Base-by-base conservation (phyloP, 2,329 filamentous ascomycete species). In the Daldinia eschscholtzii region DNA sequence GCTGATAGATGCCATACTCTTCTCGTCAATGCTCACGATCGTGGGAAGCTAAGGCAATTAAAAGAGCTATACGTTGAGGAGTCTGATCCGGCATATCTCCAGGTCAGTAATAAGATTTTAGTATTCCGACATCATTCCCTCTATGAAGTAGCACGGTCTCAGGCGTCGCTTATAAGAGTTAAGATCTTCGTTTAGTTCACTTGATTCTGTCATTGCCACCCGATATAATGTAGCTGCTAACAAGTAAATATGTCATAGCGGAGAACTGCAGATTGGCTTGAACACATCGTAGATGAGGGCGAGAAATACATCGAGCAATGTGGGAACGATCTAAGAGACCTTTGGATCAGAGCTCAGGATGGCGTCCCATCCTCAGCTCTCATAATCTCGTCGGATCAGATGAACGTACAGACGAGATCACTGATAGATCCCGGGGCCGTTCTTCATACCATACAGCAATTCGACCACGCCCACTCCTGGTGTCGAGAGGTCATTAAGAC, bases 301-400 rank as follows among this genome's bases (percentile, higher is more conserved):
- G 60, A 64, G n/a, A 60, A 39, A 23, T 72, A 72, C 26, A 42
- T 58, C 15, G 28, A 64, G 4, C 50, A 68, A 13, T 68, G 56
- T 12, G 37, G 60, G 18, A 52, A 42, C 1, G 70, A 72, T 37
- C 55, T 72, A 0, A 67, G 50, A 15, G 61, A 70, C 26, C 30
- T 70, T 18, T 72, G 70, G 70, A 64, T 72, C 20, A 62, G 61
- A 64, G 67, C 50, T 2, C 67, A 72, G 28, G 61, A 65, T 28
- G 59, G 66, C 4, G 20, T 61, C 9, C 61, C 70, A 37, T 59
- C 58, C 2, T 70, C 67, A 3, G 64, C 70, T 18, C 41, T 66
- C 7, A 26, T 65, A n/a, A 33, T 61, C 35, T 65, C 67, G n/a
- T 12, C 50, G 33, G 52, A 64, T 35, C 35, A 48, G 20, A 30